A percentile compares a stretch with the other conserved stretches of the same genome.
Conservation (phyloP, 345 rosid species). For the Chamaenerion angustifolium region DNA sequence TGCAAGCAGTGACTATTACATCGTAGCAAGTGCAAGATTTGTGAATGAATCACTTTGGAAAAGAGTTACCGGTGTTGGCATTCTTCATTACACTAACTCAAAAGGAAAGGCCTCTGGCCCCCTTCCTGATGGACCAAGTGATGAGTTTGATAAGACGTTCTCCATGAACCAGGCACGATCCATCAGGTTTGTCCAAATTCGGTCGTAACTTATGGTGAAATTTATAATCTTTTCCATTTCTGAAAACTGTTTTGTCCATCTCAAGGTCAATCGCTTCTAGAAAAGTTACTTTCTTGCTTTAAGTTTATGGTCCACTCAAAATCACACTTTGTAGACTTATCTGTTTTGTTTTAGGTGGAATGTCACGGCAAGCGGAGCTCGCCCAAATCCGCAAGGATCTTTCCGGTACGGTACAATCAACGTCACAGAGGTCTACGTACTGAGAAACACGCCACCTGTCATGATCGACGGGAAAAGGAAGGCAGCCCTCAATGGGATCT, state of each 20-base stretch:
- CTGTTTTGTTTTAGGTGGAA: slow-evolving; percentile 69
- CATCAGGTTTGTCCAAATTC: slow-evolving; percentile 61
- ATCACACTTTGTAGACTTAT: too few relatives aligned
- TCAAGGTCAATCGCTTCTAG: too few relatives aligned
- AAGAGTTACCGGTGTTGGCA: slow-evolving; percentile 90
- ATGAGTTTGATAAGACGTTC: slow-evolving; percentile 76
- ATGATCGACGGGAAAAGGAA: slow-evolving; percentile 50
- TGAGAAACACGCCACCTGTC: slow-evolving; percentile 66
- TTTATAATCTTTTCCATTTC: too few relatives aligned
- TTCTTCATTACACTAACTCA: slow-evolving; percentile 84
- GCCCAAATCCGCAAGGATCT: slow-evolving; percentile 97
- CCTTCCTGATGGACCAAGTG: slow-evolving; percentile 71
- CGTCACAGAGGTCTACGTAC: slow-evolving; percentile 70
- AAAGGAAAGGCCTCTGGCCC: slow-evolving; percentile 88
- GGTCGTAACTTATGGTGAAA: too few relatives aligned
- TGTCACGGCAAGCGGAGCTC: slow-evolving; percentile 95
- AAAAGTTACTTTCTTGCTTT: too few relatives aligned
- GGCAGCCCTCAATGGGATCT: slow-evolving; percentile 69
- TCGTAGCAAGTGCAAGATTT: slow-evolving; percentile 93
- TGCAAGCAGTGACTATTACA: slow-evolving; percentile 91
- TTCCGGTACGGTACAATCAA: slow-evolving; percentile 92
- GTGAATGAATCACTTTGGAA: slow-evolving; percentile 83
- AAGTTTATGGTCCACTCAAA: too few relatives aligned
- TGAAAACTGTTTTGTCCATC: too few relatives aligned
- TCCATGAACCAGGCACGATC: slow-evolving; percentile 99